phyloP scores from a whole-genome alignment of 106 monocot species.

The Posidonia australis region DNA sequence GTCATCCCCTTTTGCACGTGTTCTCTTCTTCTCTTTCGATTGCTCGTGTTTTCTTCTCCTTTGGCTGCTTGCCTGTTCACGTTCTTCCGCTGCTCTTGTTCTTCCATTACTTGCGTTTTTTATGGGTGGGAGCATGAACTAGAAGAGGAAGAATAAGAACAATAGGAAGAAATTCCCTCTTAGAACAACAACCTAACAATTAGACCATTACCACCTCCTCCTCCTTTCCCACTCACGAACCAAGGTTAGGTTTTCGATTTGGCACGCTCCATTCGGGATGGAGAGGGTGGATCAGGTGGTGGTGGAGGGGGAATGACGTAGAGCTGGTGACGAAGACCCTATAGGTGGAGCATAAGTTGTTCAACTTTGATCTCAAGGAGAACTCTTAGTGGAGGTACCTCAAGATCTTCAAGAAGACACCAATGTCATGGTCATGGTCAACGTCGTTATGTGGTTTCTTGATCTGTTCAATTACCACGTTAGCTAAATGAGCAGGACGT shows the following conservation, averaged over 20 bases:
- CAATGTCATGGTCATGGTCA: slow-evolving; percentile 67
- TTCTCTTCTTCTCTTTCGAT: too few relatives aligned
- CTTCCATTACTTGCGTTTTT: too few relatives aligned
- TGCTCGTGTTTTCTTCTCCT: too few relatives aligned
- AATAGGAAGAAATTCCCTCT: too few relatives aligned
- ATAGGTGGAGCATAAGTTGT: slow-evolving; percentile 84
- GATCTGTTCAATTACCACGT: slow-evolving; percentile 52
- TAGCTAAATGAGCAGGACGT: slow-evolving; percentile 42
- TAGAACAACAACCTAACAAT: too few relatives aligned
- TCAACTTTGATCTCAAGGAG: slow-evolving; percentile 85
- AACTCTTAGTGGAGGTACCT: slow-evolving; percentile 70
- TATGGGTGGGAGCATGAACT: too few relatives aligned
- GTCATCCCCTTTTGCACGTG: too few relatives aligned
- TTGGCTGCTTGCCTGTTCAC: too few relatives aligned
- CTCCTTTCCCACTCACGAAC: slow-evolving; percentile 14
- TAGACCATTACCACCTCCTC: slow-evolving; percentile 63
- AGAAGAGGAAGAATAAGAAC: too few relatives aligned
- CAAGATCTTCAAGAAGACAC: slow-evolving; percentile 88
- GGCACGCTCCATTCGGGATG: not conserved
- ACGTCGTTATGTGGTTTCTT: slow-evolving; percentile 62
- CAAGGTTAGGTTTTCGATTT: slow-evolving; percentile 2
- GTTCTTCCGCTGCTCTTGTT: too few relatives aligned
- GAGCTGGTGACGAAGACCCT: slow-evolving; percentile 71
- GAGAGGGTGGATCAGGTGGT: slow-evolving; percentile 9
- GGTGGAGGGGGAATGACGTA: slow-evolving; percentile 31